These are phyloP conservation scores for Xylariaceae sp. DNA, from an alignment of 2,329 filamentous ascomycete genomes.

Conservation along the genomic window DNA sequence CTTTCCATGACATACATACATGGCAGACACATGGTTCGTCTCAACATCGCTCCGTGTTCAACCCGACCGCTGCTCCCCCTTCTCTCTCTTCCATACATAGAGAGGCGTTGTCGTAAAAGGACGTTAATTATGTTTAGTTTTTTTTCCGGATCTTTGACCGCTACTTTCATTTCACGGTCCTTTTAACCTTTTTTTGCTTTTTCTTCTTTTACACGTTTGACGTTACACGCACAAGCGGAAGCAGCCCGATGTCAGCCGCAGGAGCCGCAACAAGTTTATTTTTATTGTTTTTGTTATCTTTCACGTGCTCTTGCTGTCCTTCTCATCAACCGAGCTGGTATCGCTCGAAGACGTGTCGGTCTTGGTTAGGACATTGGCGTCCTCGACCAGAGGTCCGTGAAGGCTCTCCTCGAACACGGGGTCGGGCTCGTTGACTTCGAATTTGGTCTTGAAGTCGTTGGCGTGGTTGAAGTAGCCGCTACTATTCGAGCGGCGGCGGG, in stretches of 20 bases:
- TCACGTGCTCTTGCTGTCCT: slow-evolving; percentile 30
- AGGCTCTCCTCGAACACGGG: slow-evolving; percentile 87
- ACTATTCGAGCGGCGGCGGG: slow-evolving; percentile 89
- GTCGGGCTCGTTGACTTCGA: slow-evolving; percentile 83
- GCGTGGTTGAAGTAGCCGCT: slow-evolving; percentile 67
- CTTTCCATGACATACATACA: too few relatives aligned
- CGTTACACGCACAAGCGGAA: slow-evolving; percentile 18
- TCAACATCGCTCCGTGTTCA: slow-evolving; percentile 2
- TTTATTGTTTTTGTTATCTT: not conserved
- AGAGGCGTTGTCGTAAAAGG: too few relatives aligned
- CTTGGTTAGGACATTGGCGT: slow-evolving; percentile 55
- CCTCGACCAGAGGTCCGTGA: slow-evolving; percentile 61
- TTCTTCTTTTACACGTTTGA: slow-evolving; percentile 16
- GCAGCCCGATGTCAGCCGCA: slow-evolving; percentile 6
- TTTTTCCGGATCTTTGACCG: too few relatives aligned
- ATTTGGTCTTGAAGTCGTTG: slow-evolving; percentile 90
- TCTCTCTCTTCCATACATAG: too few relatives aligned
- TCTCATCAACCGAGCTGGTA: slow-evolving; percentile 55
- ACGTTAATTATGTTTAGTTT: too few relatives aligned
- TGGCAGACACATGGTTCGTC: not conserved
- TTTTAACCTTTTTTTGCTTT: not conserved
- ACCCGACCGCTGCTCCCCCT: not conserved
- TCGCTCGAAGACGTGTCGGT: slow-evolving; percentile 57
- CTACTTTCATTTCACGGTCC: too few relatives aligned
- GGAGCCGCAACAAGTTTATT: not conserved